These are phyloP conservation scores for Backusella circina DNA, from an alignment of 192 early-diverging fungal genomes.

Conservation along the genomic window DNA sequence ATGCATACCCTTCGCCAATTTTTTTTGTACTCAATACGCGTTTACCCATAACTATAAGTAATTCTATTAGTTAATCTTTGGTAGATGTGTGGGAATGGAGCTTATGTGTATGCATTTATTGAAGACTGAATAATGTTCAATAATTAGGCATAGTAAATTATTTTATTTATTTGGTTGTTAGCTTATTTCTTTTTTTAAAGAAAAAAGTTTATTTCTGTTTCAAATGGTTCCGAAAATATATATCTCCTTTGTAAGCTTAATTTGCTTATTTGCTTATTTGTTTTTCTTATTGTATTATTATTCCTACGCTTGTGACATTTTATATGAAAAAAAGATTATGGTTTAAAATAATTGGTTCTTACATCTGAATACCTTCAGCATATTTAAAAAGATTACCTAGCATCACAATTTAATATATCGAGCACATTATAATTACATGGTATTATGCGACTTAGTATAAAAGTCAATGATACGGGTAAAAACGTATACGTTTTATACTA, in stretches of 20 bases:
- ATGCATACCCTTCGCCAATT: no score
- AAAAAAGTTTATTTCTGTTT: background rate
- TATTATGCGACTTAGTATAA: background rate
- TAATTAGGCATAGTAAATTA: background rate
- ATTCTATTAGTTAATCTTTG: no score
- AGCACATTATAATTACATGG: background rate
- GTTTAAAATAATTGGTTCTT: background rate
- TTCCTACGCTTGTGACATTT: no score
- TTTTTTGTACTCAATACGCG: no score
- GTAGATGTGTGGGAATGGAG: no score
- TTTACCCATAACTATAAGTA: no score
- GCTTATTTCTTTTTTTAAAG: background rate
- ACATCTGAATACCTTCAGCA: background rate
- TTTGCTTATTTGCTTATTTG: background rate
- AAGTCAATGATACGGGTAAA: background rate
- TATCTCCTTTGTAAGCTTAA: background rate
- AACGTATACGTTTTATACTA: background rate
- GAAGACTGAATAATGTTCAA: no score
- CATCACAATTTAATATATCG: background rate
- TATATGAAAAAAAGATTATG: background rate
- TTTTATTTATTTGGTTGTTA: background rate
- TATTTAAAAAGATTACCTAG: no score
- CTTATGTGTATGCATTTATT: no score
- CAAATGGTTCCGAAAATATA: background rate
- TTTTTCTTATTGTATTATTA: no score